Evolutionary conservation across 2,329 filamentous ascomycete genomes (phyloP).

Genomic region (Xylaria sp.): DNA sequence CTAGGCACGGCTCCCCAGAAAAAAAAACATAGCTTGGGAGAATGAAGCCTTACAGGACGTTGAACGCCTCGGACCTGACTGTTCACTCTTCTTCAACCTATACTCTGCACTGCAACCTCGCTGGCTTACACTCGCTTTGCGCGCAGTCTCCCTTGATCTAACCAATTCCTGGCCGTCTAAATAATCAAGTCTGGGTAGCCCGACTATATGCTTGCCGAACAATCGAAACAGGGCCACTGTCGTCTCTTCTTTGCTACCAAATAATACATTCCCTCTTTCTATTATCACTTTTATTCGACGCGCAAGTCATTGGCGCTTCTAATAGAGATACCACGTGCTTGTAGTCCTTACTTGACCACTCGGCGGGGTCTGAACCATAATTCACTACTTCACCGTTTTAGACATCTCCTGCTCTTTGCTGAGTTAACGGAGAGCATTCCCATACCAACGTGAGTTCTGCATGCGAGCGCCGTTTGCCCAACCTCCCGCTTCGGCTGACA

Average conservation of each 20-base stretch:
- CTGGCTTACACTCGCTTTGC: background rate
- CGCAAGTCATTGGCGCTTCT: constrained; percentile 6
- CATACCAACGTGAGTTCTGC: constrained; percentile 24
- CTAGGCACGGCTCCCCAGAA: constrained; percentile 5
- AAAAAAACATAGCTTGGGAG: constrained; percentile 7
- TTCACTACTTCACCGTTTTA: background rate
- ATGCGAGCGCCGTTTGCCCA: background rate
- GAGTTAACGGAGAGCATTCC: constrained; percentile 45
- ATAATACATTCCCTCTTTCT: constrained; percentile 2
- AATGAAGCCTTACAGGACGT: constrained; percentile 15
- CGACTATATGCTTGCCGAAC: background rate
- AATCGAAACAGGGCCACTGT: background rate
- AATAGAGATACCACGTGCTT: constrained; percentile 19
- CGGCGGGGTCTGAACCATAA: constrained; percentile 2
- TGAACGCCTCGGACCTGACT: background rate
- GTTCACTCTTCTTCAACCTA: background rate
- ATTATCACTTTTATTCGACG: background rate
- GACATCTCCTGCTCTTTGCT: constrained; percentile 48
- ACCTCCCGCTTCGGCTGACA: constrained; percentile 1
- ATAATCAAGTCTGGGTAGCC: too few relatives aligned
- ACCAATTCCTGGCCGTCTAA: too few relatives aligned
- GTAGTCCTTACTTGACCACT: background rate
- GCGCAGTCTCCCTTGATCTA: background rate
- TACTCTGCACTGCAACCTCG: background rate
- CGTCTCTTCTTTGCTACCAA: background rate